Conservation (phyloP, 768 basidiomycete genomes). For the Cyclocybe cylindracea region DNA sequence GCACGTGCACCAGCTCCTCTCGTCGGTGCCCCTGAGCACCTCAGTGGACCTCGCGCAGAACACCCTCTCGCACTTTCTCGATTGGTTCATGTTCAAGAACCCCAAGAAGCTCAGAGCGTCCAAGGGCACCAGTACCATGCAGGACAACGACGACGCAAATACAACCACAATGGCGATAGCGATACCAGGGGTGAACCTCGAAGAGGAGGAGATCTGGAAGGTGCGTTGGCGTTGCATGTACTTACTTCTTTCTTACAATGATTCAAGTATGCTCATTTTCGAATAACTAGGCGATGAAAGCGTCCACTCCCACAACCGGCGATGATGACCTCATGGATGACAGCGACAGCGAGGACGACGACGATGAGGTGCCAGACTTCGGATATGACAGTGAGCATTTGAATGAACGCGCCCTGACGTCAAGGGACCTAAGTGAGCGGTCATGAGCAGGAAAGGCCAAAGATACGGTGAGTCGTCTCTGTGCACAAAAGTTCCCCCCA, state of each 20-base stretch:
- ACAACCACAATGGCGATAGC: too few species aligned
- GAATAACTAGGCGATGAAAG: constrained; percentile 76
- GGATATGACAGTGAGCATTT: too few species aligned
- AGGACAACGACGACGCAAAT: too few species aligned
- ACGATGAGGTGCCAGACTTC: not conserved
- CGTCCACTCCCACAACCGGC: constrained; percentile 64
- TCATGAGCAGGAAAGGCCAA: too few species aligned
- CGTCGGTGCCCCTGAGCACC: constrained; percentile 72
- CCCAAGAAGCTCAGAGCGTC: constrained; percentile 65
- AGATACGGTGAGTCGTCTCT: too few species aligned
- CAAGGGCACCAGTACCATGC: constrained; percentile 23
- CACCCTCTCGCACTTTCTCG: constrained; percentile 93
- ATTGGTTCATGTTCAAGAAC: constrained; percentile 97
- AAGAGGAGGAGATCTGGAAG: constrained; percentile 83
- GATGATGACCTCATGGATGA: constrained; percentile 41
- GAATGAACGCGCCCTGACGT: too few species aligned
- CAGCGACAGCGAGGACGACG: constrained; percentile 33
- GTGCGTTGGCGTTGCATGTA: constrained; percentile 34
- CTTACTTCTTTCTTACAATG: not conserved
- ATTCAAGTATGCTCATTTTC: constrained; percentile 2
- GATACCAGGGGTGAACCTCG: constrained; percentile 23
- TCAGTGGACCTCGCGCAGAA: constrained; percentile 89
- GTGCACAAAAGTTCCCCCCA: too few species aligned
- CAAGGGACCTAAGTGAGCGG: too few species aligned
- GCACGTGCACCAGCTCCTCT: constrained; percentile 81